Base-by-base conservation (phyloP, 1,284 basidiomycete species). In the Xerocomus nothofagi region DNA sequence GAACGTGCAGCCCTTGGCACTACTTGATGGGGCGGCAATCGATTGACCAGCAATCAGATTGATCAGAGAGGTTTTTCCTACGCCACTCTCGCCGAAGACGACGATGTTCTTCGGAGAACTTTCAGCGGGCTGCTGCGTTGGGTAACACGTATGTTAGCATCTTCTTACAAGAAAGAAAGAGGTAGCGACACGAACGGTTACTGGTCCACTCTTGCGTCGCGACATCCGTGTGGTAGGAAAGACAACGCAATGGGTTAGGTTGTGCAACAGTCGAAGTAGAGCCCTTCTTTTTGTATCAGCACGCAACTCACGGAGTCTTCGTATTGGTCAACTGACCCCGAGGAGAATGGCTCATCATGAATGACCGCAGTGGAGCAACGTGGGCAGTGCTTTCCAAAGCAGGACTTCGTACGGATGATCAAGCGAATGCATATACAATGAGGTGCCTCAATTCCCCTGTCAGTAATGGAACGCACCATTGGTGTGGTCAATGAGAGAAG, bases 31-130 rank as follows among this genome's bases (percentile, higher is more conserved):
- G 1, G 47, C 48, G 52, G 64, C 63, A 47, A 65, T 53, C 47
- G 62, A 61, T 65, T 55, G 65, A 50, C 66, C 61, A 51, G 63
- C 63, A 39, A 68, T 60, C 52, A 61, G 50, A 46, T 67, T 68
- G 41, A 68, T 56, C 47, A 65, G 44, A 45, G 62, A 67, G 52
- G 65, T 64, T 45, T 65, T 68, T 21, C 65, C 64, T 33, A 61
- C 59, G 2, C 62, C 62, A 29, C 51, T 53, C 52, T 63, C 66
- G 24, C 66, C 63, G 15, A 65, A 65, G 43, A 66, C 51, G 41
- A 65, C 54, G 15, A 68, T 31, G 51, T 68, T 66, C 41, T 49
- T 65, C 7, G 47, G 29, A 23, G 50, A 33, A 31, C 31, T 39
- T 47, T 26, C 18, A 27, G 47, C 7, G 50, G 39, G 37, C 7